Base-by-base conservation (phyloP, 768 basidiomycete species). In the Pleurotus tuoliensis region DNA sequence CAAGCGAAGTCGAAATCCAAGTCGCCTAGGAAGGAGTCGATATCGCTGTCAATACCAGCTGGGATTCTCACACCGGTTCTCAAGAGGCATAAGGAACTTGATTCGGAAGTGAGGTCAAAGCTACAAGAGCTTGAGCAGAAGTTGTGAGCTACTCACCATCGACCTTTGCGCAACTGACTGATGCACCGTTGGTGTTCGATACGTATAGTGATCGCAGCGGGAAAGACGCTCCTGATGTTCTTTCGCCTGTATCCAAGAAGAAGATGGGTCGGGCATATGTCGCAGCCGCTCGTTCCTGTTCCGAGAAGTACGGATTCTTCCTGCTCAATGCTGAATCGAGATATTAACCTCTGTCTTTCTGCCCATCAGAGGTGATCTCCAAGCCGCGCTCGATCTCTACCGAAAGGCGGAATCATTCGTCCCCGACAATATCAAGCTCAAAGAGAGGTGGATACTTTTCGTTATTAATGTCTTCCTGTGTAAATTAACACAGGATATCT, bases 391-490 rank as follows among this genome's bases (percentile, higher is more conserved):
- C 39, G 87, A 90, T 55, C 79, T 93, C 13, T 94, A 92, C 66
- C 84, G 85, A 65, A 88, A 89, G 63, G 91, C 90, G 16, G 86
- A 87, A 67, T 77, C 78, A 4, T 92, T 92, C 61, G 89, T 92
- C 47, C 91, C 92, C n/a, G 87, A 91, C 57, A 93, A 94, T 65
- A 69, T 82, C 71, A 92, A 90, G 69, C 78, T 94, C 48, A 83
- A 86, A 81, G 89, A 90, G 78, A 88, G 92, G 92, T 92, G 80
- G 81, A 85, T 85, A 78, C 79, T 82, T 76, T 87, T 85, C 70
- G 71, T 87, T 70, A 70, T 84, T 67, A 74, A 83, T 69, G 79
- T 86, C 67, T 86, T 84, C 66, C 72, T 84, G 68, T 78, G 78
- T 76, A 77, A 77, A 71, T 62, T 81, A 67, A 80, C 77, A 54